A percentile compares a stretch with the other conserved stretches of the same genome.
Evolutionary conservation across 208 protist species (phyloP).

Genomic region (Trypanosoma lewisi): DNA sequence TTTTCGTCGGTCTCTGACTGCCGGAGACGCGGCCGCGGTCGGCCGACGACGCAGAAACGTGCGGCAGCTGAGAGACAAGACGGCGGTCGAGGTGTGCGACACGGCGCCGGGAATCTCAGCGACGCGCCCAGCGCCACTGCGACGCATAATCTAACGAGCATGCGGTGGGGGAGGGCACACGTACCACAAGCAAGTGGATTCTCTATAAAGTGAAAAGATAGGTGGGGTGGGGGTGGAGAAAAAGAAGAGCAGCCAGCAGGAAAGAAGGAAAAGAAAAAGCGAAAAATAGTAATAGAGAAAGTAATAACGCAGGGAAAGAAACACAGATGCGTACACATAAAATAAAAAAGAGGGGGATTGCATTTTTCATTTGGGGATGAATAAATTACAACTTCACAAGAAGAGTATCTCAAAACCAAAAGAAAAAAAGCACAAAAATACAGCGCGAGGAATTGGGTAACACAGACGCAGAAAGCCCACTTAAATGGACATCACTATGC

Average conservation of each 20-base stretch:
- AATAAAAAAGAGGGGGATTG: too few species aligned
- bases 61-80: background rate
- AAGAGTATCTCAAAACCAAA: background rate
- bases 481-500: background rate
- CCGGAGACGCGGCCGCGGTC: background rate
- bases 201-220: conserved; percentile 5
- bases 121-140: background rate
- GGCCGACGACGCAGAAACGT: background rate
- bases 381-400: background rate
- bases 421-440: conserved; percentile 14
- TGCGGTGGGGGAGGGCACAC: background rate
- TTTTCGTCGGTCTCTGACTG: background rate
- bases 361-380: too few species aligned
- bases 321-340: background rate
- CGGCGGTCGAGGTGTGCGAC: background rate
- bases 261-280: conserved; percentile 14
- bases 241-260: background rate
- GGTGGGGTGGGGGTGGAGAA: background rate
- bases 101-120: background rate
- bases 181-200: background rate
- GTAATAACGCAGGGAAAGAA: background rate
- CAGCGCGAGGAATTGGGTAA: background rate
- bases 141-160: background rate
- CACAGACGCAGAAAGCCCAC: background rate
- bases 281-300: conserved; percentile 2